A percentile compares a stretch with the other conserved stretches of the same genome.
These are phyloP conservation scores for Pyrenochaeta sp. DNA, from an alignment of 2,329 filamentous ascomycete species.

Conservation along the genomic window DNA sequence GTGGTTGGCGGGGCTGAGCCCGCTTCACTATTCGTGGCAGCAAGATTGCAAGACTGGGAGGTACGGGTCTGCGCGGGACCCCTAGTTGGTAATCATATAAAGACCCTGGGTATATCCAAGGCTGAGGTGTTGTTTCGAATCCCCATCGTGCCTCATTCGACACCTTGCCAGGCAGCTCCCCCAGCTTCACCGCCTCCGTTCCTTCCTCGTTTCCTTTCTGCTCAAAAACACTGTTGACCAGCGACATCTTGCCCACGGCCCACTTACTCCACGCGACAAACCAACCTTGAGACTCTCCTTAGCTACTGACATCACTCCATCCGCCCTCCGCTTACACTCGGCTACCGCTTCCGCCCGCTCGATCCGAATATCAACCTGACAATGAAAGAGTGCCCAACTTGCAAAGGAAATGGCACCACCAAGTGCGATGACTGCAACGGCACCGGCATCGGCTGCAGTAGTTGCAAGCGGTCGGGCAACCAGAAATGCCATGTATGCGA, in stretches of 20 bases:
- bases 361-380: constrained; percentile 11
- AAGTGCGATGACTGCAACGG: constrained; percentile 48
- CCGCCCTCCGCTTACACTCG: constrained; percentile 8
- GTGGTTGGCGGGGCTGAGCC: constrained; percentile 20
- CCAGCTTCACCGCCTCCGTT: not conserved
- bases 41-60: constrained; percentile 15
- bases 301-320: not conserved
- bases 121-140: constrained; percentile 26
- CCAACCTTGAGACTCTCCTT: not conserved
- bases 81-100: constrained; percentile 19
- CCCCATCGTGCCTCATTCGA: constrained; percentile 12
- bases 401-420: constrained; percentile 42
- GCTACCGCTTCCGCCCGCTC: constrained; percentile 13
- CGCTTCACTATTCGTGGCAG: constrained; percentile 20
- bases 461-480: constrained; percentile 40
- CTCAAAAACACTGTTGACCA: constrained; percentile 15
- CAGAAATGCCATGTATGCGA: constrained; percentile 44
- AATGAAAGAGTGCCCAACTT: constrained; percentile 46
- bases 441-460: constrained; percentile 32
- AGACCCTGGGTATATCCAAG: constrained; percentile 20
- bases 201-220: constrained; percentile 4
- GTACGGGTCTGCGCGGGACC: constrained; percentile 17
- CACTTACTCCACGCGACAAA: not conserved
- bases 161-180: not conserved
- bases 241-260: not conserved